A percentile compares a stretch with the other conserved stretches of the same genome.
Evolutionary conservation across 176 grass and related monocot genomes (phyloP).

Genomic region (Tillandsia leiboldiana): DNA sequence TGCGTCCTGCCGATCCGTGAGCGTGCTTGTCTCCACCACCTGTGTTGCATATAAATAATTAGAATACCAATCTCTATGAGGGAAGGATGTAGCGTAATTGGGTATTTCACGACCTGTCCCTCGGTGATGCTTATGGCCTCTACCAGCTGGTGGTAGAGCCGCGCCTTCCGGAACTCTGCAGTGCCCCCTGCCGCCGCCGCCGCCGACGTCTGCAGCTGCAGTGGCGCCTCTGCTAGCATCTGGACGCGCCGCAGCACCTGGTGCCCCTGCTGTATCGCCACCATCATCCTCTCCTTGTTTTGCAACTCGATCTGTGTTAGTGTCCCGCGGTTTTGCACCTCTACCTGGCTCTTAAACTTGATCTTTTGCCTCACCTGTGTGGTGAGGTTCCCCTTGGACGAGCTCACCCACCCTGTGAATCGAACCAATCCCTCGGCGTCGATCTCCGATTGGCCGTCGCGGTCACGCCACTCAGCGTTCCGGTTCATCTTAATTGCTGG

Average conservation of each 20-base stretch:
- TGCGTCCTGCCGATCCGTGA: slow-evolving; percentile 18
- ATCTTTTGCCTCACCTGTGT: slow-evolving; percentile 12
- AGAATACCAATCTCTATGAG: too few relatives aligned
- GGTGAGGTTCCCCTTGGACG: slow-evolving; percentile 15
- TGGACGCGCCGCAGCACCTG: not conserved
- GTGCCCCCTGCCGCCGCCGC: not conserved
- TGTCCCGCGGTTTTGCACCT: slow-evolving; percentile 10
- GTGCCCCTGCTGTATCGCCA: slow-evolving; percentile 1
- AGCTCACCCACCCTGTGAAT: slow-evolving; percentile 17
- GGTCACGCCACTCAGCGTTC: slow-evolving; percentile 12
- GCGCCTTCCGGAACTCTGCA: not conserved
- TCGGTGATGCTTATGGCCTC: not conserved
- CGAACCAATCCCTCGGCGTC: slow-evolving; percentile 4
- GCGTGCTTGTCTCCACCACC: slow-evolving; percentile 7
- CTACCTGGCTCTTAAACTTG: slow-evolving; percentile 11
- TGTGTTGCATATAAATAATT: too few relatives aligned
- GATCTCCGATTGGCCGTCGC: slow-evolving; percentile 12
- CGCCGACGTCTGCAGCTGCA: slow-evolving; percentile 1
- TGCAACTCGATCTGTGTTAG: not conserved
- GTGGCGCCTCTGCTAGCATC: slow-evolving; percentile 1
- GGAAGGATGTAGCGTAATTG: too few relatives aligned
- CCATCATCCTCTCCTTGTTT: slow-evolving; percentile 10
- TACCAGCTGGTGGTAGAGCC: slow-evolving; percentile 8
- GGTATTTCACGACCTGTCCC: not conserved
- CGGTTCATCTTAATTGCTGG: slow-evolving; percentile 16